A percentile compares a stretch with the other conserved stretches of the same genome.
Evolutionary conservation across 768 basidiomycete species (phyloP).

Genomic region (Boletus sensibilis): DNA sequence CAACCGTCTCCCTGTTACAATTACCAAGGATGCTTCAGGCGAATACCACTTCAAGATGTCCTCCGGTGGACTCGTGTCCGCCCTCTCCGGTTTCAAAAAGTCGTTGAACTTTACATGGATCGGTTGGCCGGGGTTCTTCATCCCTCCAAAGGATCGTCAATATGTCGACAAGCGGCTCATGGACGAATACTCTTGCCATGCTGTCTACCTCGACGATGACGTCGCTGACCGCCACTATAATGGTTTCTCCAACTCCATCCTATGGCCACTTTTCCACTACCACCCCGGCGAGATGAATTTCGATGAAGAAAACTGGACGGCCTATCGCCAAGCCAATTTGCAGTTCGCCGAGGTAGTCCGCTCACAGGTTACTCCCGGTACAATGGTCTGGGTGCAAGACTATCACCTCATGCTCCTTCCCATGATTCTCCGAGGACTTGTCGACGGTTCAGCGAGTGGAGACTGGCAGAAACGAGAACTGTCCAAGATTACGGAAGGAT

Average conservation of each 20-base stretch:
- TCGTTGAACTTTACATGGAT: constrained; percentile 98
- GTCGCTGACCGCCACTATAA: constrained; percentile 98
- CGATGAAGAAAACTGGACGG: constrained; percentile 97
- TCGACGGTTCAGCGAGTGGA: constrained; percentile 66
- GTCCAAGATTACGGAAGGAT: constrained; percentile 68
- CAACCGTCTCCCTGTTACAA: constrained; percentile 93
- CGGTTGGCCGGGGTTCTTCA: constrained; percentile 92
- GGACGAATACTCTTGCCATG: constrained; percentile 96
- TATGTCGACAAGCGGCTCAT: constrained; percentile 87
- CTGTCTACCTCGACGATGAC: constrained; percentile 97
- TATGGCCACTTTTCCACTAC: constrained; percentile 99
- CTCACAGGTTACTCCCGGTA: constrained; percentile 73
- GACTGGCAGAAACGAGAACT: constrained; percentile 62
- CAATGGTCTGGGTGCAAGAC: constrained; percentile 99
- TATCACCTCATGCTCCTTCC: constrained; percentile 98
- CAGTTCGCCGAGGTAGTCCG: constrained; percentile 89
- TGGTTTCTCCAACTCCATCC: constrained; percentile 98
- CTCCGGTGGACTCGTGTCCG: constrained; percentile 95
- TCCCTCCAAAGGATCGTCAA: constrained; percentile 88
- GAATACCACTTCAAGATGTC: constrained; percentile 99
- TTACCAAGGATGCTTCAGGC: constrained; percentile 87
- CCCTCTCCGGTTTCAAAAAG: constrained; percentile 97
- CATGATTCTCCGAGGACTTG: constrained; percentile 86
- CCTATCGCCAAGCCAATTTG: constrained; percentile 95
- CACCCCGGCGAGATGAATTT: constrained; percentile 99